Percentiles rank a stretch among this genome's conserved stretches.
These are phyloP conservation scores for Vicia sativa DNA, from an alignment of 306 rosid genomes.

Conservation along the genomic window DNA sequence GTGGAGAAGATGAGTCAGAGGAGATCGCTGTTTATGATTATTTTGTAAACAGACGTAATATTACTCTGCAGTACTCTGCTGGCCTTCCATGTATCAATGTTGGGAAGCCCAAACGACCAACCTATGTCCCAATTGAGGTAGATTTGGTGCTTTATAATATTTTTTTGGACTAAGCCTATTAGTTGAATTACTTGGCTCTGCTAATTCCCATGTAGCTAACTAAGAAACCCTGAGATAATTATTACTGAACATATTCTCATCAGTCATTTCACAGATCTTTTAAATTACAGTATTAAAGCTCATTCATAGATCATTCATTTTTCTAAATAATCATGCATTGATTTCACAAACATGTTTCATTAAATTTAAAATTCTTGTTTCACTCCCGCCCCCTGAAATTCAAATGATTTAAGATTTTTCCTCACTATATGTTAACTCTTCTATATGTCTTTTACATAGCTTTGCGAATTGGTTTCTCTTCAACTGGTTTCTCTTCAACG, in stretches of 20 bases:
- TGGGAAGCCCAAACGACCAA: conserved; percentile 92
- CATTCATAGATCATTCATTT: no score
- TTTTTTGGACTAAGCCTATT: not conserved
- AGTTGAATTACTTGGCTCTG: no score
- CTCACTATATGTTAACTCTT: not conserved
- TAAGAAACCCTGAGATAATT: no score
- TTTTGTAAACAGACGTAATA: conserved; percentile 65
- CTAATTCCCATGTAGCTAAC: no score
- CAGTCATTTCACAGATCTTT: no score
- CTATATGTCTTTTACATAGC: conserved; percentile 43
- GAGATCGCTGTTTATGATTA: conserved; percentile 89
- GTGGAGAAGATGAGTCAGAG: conserved; percentile 40
- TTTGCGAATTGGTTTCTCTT: conserved; percentile 83
- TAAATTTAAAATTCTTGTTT: no score
- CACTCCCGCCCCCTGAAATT: no score
- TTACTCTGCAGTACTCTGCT: conserved; percentile 63
- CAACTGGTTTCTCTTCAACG: no score
- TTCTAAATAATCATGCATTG: not conserved
- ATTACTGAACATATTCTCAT: no score
- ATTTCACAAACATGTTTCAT: not conserved
- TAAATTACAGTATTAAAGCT: no score
- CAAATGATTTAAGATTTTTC: not conserved
- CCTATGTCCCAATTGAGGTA: conserved; percentile 88
- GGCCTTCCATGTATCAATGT: conserved; percentile 88
- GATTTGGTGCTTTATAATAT: not conserved